Conservation (phyloP, 139 green algal species). For the Tetradesmus lagerheimii region DNA sequence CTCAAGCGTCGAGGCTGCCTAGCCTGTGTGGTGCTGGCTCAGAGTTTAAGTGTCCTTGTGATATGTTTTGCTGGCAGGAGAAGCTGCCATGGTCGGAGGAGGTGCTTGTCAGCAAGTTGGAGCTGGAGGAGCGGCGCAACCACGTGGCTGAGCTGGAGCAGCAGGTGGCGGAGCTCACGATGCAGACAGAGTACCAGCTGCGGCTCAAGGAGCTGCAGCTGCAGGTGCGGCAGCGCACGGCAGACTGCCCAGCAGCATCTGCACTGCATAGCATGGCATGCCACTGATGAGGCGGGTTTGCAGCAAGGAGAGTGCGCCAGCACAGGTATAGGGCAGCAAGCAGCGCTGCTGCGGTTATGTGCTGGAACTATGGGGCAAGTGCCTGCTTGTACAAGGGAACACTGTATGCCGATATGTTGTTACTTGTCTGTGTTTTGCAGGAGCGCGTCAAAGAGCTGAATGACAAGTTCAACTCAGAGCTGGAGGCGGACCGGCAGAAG, state of each 20-base stretch:
- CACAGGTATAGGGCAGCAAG: background rate
- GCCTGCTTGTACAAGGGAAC: background rate
- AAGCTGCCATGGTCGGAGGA: constrained; percentile 82
- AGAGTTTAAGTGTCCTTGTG: no score
- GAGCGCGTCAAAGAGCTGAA: constrained; percentile 87
- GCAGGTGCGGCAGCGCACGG: constrained; percentile 54
- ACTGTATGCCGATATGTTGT: background rate
- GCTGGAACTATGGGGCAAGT: background rate
- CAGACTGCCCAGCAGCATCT: background rate
- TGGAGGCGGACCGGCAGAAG: constrained; percentile 79
- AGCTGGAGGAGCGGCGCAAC: constrained; percentile 88
- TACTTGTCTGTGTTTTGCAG: constrained; percentile 1
- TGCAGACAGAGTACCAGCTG: constrained; percentile 95
- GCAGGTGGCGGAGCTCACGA: constrained; percentile 91
- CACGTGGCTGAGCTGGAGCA: constrained; percentile 89
- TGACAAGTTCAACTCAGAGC: constrained; percentile 82
- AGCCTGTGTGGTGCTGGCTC: no score
- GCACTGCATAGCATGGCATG: no score
- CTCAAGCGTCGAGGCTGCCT: no score
- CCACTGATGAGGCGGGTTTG: background rate
- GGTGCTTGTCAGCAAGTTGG: constrained; percentile 88
- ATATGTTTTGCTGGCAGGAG: constrained; percentile 63
- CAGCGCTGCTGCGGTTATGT: background rate
- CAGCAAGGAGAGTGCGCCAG: background rate
- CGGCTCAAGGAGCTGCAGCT: constrained; percentile 91